A percentile compares a stretch with the other conserved stretches of the same genome.
Evolutionary conservation across 495 filamentous ascomycete species (phyloP).

Genomic region (Arthonia radiata): DNA sequence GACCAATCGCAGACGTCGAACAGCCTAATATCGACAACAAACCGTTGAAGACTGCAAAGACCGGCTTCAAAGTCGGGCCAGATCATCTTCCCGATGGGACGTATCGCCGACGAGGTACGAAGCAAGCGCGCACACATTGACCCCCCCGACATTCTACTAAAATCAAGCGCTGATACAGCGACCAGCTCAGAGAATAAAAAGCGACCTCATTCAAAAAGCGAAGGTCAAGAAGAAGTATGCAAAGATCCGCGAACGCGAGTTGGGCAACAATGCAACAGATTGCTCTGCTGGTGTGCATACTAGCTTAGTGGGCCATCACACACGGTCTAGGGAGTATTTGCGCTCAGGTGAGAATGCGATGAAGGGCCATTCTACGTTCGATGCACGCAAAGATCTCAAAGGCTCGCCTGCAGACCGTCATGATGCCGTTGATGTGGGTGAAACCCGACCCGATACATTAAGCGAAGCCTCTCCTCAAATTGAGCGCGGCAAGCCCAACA

Average conservation of each 20-base stretch:
- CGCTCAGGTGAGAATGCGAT: slow-evolving; percentile 8
- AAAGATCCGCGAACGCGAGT: slow-evolving; percentile 50
- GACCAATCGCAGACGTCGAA: slow-evolving; percentile 1
- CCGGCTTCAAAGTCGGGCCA: slow-evolving; percentile 61
- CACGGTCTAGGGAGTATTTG: slow-evolving; percentile 10
- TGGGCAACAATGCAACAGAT: slow-evolving; percentile 3
- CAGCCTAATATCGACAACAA: slow-evolving; percentile 1
- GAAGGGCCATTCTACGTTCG: slow-evolving; percentile 6
- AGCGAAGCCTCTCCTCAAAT: slow-evolving; percentile 6
- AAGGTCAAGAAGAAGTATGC: slow-evolving; percentile 84
- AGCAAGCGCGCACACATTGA: not conserved
- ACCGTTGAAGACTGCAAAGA: slow-evolving; percentile 23
- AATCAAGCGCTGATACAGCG: slow-evolving; percentile 6
- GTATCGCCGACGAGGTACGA: slow-evolving; percentile 64
- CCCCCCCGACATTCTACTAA: slow-evolving; percentile 2
- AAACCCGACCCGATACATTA: slow-evolving; percentile 6
- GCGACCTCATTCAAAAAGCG: slow-evolving; percentile 71
- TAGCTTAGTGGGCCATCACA: slow-evolving; percentile 14
- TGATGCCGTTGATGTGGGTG: slow-evolving; percentile 31
- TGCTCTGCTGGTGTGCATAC: slow-evolving; percentile 5
- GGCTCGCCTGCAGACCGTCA: slow-evolving; percentile 38
- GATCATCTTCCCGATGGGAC: slow-evolving; percentile 83
- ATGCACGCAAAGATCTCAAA: slow-evolving; percentile 5
- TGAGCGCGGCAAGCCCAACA: slow-evolving; percentile 2
- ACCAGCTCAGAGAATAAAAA: slow-evolving; percentile 76